phyloP scores from a whole-genome alignment of 2,329 filamentous ascomycete genomes.

The Tolypocladium endophyticum region DNA sequence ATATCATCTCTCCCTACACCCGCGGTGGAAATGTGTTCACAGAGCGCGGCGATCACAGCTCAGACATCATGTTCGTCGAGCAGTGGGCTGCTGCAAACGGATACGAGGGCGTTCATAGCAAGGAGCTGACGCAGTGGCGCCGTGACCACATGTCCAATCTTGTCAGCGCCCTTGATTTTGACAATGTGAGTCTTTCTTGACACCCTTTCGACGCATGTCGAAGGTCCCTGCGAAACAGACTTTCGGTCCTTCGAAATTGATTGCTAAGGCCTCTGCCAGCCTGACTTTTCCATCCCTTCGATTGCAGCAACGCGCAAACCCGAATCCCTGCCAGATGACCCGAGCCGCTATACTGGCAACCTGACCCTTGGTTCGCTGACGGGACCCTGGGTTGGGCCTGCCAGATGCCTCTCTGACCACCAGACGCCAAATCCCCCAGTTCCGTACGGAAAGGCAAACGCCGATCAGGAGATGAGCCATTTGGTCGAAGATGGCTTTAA shows the following conservation, averaged over 20 bases:
- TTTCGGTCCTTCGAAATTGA: no score
- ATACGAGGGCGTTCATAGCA: constrained; percentile 19
- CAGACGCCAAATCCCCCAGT: constrained; percentile 2
- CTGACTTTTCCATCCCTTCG: constrained; percentile 4
- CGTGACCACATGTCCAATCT: constrained; percentile 17
- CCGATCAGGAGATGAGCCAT: constrained; percentile 83
- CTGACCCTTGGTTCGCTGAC: constrained; percentile 8
- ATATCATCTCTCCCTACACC: constrained; percentile 44
- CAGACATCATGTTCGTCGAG: constrained; percentile 42
- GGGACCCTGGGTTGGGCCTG: constrained; percentile 8
- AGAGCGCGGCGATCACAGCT: constrained; percentile 41
- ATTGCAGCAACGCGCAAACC: constrained; percentile 2
- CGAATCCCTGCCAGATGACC: constrained; percentile 1
- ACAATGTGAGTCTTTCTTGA: constrained; percentile 14
- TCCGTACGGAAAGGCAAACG: constrained; percentile 17
- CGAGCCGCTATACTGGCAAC: constrained; percentile 4
- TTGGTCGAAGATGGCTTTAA: constrained; percentile 43
- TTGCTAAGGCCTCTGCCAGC: neutral
- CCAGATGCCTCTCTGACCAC: constrained; percentile 7
- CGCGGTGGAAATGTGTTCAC: constrained; percentile 41
- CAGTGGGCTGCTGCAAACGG: constrained; percentile 24
- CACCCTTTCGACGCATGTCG: neutral
- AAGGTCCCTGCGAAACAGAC: no score
- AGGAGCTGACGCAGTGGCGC: constrained; percentile 14
- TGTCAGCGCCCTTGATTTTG: constrained; percentile 26